phyloP scores from a whole-genome alignment of 1,139 yeast genomes.

The Arxiozyma telluris region DNA sequence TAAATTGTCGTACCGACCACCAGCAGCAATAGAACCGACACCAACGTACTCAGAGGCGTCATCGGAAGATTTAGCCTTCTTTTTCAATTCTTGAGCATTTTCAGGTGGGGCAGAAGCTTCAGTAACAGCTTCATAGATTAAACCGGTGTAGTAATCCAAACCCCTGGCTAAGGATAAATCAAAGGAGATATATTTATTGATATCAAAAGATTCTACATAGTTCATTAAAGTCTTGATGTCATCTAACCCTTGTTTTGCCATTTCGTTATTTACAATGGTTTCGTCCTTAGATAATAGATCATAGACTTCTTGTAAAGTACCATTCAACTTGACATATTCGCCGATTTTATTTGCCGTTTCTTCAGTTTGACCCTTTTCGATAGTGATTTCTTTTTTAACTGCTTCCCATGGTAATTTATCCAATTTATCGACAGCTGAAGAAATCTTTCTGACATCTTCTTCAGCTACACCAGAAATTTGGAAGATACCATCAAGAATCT shows the following conservation, averaged over 20 bases:
- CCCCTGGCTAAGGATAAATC: conserved; percentile 96
- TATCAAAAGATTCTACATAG: conserved; percentile 72
- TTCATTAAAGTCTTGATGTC: conserved; percentile 71
- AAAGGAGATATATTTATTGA: conserved; percentile 58
- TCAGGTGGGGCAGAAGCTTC: conserved; percentile 90
- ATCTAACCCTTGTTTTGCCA: conserved; percentile 70
- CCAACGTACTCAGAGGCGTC: conserved; percentile 97
- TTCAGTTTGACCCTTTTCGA: conserved; percentile 80
- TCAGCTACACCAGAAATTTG: conserved; percentile 90
- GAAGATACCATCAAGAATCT: conserved; percentile 90
- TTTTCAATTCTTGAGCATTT: conserved; percentile 59
- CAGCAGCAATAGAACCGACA: conserved; percentile 96
- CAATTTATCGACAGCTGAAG: conserved; percentile 92
- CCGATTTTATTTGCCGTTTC: conserved; percentile 92
- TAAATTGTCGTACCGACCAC: conserved; percentile 93
- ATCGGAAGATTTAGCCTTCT: conserved; percentile 45
- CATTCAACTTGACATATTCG: conserved; percentile 77
- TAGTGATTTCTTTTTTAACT: conserved; percentile 85
- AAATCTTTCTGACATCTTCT: conserved; percentile 86
- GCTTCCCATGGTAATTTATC: conserved; percentile 94
- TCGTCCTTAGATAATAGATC: conserved; percentile 48
- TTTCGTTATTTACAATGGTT: conserved; percentile 48
- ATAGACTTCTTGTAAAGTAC: conserved; percentile 63
- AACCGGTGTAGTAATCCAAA: conserved; percentile 91
- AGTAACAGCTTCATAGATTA: conserved; percentile 93